Percentiles rank a stretch among this genome's conserved stretches.
Conservation (phyloP, 2,329 filamentous ascomycete species). For the Colletotrichum tropicale region DNA sequence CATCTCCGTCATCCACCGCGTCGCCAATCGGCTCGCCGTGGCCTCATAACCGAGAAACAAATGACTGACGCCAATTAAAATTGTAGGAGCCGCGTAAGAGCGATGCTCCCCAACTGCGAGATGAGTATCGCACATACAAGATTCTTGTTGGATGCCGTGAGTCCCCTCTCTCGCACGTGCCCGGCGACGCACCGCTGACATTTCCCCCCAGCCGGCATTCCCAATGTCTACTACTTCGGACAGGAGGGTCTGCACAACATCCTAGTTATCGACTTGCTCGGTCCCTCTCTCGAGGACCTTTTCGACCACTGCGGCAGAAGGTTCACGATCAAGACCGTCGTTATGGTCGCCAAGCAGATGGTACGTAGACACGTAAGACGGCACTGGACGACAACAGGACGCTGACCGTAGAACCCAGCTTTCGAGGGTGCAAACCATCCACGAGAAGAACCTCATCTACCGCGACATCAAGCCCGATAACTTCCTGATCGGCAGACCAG, state of each 20-base stretch:
- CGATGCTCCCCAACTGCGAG: slow-evolving; percentile 94
- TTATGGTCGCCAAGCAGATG: slow-evolving; percentile 99
- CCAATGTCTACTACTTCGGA: slow-evolving; percentile 99
- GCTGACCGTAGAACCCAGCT: slow-evolving; percentile 54
- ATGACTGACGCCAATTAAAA: slow-evolving; percentile 6
- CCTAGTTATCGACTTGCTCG: slow-evolving; percentile 94
- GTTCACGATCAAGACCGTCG: slow-evolving; percentile 96
- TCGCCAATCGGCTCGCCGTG: not conserved
- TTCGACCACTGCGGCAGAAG: slow-evolving; percentile 97
- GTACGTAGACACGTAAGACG: slow-evolving; percentile 46
- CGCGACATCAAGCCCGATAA: slow-evolving; percentile 99
- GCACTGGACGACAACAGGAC: not conserved
- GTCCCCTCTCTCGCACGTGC: slow-evolving; percentile 43
- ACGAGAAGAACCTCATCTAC: slow-evolving; percentile 99
- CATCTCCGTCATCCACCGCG: not conserved
- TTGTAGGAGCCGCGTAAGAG: slow-evolving; percentile 95
- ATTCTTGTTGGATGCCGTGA: slow-evolving; percentile 98
- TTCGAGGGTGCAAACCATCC: slow-evolving; percentile 89
- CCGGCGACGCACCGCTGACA: slow-evolving; percentile 2
- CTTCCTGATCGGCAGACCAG: slow-evolving; percentile 92
- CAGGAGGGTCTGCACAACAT: slow-evolving; percentile 99
- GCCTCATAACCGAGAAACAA: not conserved
- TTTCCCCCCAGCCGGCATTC: slow-evolving; percentile 78
- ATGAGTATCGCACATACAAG: slow-evolving; percentile 99
- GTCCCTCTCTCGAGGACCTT: slow-evolving; percentile 92